These are phyloP conservation scores for Dactylellina parvicollis DNA, from an alignment of 2,329 filamentous ascomycete genomes.

Conservation along the genomic window DNA sequence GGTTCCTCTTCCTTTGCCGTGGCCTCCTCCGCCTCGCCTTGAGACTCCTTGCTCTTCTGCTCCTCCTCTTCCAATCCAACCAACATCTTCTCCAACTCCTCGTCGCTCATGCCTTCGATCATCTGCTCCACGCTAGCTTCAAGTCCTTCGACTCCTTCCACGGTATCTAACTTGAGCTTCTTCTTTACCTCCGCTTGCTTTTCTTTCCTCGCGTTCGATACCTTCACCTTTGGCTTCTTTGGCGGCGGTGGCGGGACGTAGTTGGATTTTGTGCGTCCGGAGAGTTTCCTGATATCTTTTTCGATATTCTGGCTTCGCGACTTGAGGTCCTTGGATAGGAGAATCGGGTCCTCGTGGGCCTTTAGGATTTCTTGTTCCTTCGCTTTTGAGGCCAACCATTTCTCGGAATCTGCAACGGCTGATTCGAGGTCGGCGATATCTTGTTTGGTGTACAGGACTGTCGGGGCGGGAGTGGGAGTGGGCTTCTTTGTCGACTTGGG, in stretches of 20 bases:
- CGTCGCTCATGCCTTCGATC: conserved; percentile 69
- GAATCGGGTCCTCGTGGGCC: conserved; percentile 76
- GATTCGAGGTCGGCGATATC: conserved; percentile 75
- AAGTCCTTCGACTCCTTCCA: conserved; percentile 77
- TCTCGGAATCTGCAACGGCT: conserved; percentile 70
- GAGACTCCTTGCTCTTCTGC: conserved; percentile 34
- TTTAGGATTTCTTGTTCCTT: conserved; percentile 76
- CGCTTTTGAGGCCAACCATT: conserved; percentile 80
- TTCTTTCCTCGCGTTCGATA: background rate
- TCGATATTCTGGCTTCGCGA: conserved; percentile 63
- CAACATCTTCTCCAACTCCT: conserved; percentile 49
- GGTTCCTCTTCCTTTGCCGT: conserved; percentile 25
- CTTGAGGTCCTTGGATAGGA: conserved; percentile 77
- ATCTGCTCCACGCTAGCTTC: conserved; percentile 81
- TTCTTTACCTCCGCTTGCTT: conserved; percentile 10
- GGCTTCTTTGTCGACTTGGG: conserved; percentile 57
- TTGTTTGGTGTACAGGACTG: conserved; percentile 75
- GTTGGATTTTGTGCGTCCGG: conserved; percentile 29
- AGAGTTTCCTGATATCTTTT: conserved; percentile 35
- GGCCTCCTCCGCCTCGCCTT: conserved; percentile 29
- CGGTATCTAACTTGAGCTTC: conserved; percentile 62
- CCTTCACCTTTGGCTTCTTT: conserved; percentile 6
- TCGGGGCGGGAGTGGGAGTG: conserved; percentile 65
- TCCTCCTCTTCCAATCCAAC: conserved; percentile 14
- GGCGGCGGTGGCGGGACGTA: conserved; percentile 35